Evolutionary conservation across 2,329 filamentous ascomycete genomes (phyloP), one percentile per base, ranked within the genome.

Genomic region (Colletotrichum theobromicola): DNA sequence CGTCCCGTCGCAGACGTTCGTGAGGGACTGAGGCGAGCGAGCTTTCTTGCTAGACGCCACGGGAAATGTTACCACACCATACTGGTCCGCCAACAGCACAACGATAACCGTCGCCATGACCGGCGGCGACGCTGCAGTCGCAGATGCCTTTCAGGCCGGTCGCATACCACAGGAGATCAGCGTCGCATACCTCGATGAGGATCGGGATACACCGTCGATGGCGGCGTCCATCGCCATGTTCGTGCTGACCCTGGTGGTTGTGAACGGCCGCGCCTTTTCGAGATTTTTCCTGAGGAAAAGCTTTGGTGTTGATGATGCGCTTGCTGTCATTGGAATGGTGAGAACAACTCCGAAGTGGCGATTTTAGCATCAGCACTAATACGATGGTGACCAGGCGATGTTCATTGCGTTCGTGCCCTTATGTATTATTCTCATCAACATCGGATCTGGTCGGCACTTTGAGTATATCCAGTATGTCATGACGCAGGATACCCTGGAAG

Each of bases 381-480:
- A 4, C 2, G 53, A 18, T 4, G 5, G 3, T 82, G 8, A 6
- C 4, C 53, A 75, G 73, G 46, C 26, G 5, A 73, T 82, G 15
- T 78, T 87, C 53, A 84, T 88, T 16, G 77, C 82, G 26, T 88
- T 89, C 58, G 83, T 86, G 28, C 84, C 80, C 5, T 78, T 89
- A 12, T 81, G 80, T 77, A 82, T 88, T 57, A 76, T 83, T 34
- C 81, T 89, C 58, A 89, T 89, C 77, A 75, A 84, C 4, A 77
- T 89, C 15, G 88, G 88, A 26, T 88, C 87, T 5, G 88, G 88
- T 12, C 80, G 86, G 16, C 86, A 88, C 70, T 85, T 84, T 67
- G 83, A 80, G 15, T 88, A 85, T 66, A 85, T 88, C 53, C 79
- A 87, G 78, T 87, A 88, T 77, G 85, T 89, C 5, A 80, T 89